phyloP scores from a whole-genome alignment of 2,329 filamentous ascomycete species.

The Macrophomina phaseolina region DNA sequence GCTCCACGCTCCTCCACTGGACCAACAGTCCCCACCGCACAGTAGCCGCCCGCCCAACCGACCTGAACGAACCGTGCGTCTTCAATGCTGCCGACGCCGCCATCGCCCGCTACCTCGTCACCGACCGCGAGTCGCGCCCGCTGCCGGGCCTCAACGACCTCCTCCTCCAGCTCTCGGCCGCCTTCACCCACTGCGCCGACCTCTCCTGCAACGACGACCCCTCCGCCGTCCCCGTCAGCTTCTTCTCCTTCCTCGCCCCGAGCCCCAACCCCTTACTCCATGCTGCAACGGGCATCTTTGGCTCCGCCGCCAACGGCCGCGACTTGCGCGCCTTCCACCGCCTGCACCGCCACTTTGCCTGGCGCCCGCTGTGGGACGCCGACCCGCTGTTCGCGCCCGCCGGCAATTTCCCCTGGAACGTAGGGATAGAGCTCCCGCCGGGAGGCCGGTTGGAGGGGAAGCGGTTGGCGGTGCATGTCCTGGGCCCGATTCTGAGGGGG shows the following conservation, averaged over 20 bases:
- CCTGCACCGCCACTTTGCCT: constrained; percentile 8
- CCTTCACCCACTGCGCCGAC: not conserved
- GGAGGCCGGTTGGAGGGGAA: too few relatives aligned
- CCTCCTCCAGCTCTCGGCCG: not conserved
- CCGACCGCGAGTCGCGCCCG: not conserved
- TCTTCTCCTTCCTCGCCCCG: constrained; percentile 8
- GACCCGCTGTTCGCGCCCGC: not conserved
- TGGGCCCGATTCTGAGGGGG: not conserved
- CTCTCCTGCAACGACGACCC: constrained; percentile 1
- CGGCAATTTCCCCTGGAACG: not conserved
- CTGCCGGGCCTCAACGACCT: not conserved
- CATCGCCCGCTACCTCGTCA: not conserved
- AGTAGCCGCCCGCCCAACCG: not conserved
- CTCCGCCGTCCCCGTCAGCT: constrained; percentile 9
- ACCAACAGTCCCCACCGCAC: not conserved
- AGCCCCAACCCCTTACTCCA: not conserved
- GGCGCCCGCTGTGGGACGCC: constrained; percentile 14
- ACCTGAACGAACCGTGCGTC: not conserved
- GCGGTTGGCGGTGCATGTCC: not conserved
- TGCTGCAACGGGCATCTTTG: not conserved
- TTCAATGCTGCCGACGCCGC: not conserved
- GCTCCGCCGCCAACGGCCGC: not conserved
- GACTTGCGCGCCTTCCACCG: not conserved
- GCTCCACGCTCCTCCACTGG: not conserved
- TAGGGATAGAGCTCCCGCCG: not conserved